phyloP scores from a whole-genome alignment of 345 rosid species.

The Hibiscus trionum region DNA sequence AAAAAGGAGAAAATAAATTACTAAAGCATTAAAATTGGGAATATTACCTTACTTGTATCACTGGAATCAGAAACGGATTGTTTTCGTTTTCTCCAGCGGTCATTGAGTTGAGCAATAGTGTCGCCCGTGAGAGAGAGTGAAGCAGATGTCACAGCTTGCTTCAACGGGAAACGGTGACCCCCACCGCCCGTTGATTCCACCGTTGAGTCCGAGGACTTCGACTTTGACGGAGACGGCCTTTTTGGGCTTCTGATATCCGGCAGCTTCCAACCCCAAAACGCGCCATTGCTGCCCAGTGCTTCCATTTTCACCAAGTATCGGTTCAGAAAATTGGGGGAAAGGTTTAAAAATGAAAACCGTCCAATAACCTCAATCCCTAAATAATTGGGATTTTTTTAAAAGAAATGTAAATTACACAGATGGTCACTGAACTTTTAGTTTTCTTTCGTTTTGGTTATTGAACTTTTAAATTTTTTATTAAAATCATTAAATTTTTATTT shows the following conservation, averaged over 20 bases:
- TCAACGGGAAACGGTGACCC: constrained; percentile 61
- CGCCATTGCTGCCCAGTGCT: constrained; percentile 47
- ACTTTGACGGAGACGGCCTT: constrained; percentile 27
- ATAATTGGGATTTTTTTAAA: too few relatives aligned
- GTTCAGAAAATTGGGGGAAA: background rate
- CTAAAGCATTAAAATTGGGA: background rate
- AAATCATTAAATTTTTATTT: too few relatives aligned
- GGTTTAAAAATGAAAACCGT: background rate
- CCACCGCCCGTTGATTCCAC: constrained; percentile 25
- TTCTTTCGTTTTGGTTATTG: too few relatives aligned
- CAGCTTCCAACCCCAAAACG: constrained; percentile 53
- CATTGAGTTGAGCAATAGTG: constrained; percentile 60
- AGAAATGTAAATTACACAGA: too few relatives aligned
- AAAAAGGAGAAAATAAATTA: background rate
- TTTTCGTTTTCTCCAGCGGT: constrained; percentile 34
- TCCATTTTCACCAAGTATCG: constrained; percentile 29
- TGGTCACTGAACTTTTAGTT: too few relatives aligned
- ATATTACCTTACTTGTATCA: constrained; percentile 22
- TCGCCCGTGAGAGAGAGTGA: constrained; percentile 77
- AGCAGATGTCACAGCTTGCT: constrained; percentile 77
- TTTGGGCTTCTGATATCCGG: constrained; percentile 13
- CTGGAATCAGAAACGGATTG: constrained; percentile 19
- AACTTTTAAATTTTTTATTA: too few relatives aligned
- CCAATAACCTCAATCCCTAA: background rate
- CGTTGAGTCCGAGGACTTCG: constrained; percentile 45